A percentile compares a stretch with the other conserved stretches of the same genome.
phyloP scores from a whole-genome alignment of 140 eudicot genomes.

The Flaveria floridana region DNA sequence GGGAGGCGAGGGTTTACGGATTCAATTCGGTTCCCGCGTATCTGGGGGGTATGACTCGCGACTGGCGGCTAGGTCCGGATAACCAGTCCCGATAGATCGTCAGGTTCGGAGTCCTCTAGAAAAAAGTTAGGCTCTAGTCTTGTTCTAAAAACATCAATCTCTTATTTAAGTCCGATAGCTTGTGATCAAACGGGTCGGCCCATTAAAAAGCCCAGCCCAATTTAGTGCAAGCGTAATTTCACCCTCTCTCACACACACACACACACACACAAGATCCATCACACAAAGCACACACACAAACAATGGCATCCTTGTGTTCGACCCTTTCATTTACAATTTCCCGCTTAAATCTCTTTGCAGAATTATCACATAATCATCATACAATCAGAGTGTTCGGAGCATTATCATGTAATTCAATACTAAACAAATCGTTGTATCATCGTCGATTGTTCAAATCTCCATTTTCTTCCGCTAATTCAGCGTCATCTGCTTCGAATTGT shows the following conservation, averaged over 20 bases:
- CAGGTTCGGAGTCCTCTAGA: no score
- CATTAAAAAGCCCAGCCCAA: conserved; percentile 21
- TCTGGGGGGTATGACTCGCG: no score
- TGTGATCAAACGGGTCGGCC: background rate
- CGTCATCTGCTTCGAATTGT: conserved; percentile 19
- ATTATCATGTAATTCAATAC: conserved; percentile 24
- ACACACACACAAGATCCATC: background rate
- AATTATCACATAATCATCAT: conserved; percentile 26
- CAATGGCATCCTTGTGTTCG: conserved; percentile 50
- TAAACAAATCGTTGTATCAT: conserved; percentile 22
- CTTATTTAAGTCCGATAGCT: no score
- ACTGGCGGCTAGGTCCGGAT: no score
- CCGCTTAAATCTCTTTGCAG: conserved; percentile 52
- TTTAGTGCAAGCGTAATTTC: background rate
- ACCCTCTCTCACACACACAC: conserved; percentile 2
- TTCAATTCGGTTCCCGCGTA: no score
- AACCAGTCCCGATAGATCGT: no score
- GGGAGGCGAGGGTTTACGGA: no score
- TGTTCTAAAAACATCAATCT: no score
- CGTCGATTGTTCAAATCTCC: conserved; percentile 28
- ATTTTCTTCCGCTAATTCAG: conserved; percentile 24
- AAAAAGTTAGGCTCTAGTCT: no score
- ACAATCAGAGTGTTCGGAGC: conserved; percentile 28
- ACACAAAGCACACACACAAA: conserved; percentile 9
- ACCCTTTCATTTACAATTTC: conserved; percentile 44